Base-by-base conservation (phyloP, 768 basidiomycete species). In the Leucocoprinus leucothites region DNA sequence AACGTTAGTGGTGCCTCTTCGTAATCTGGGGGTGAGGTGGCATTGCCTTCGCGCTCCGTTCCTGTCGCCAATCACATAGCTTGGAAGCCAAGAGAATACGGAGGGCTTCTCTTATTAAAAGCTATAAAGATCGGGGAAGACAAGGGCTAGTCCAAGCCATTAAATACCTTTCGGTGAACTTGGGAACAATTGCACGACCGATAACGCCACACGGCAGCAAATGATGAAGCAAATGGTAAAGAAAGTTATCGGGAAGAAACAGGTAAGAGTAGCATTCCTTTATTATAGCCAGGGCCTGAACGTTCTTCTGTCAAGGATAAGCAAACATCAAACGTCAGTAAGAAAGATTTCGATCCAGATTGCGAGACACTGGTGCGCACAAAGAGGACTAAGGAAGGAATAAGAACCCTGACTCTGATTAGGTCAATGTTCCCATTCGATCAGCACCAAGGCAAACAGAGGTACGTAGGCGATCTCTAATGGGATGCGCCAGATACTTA, bases 361-460 rank as follows among this genome's bases (percentile, higher is more conserved):
- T 40, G 35, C 22, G 47, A 47, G 18, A 55, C 53, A 11, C 53
- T 55, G 45, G 53, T 55, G 38, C 36, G 53, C 16, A 38, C 3
- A 28, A 16, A 21, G 14, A 19, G 11, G 11, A 16, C 18, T 11
- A 31, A 16, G n/a, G 21, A n/a, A 25, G 8, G 6, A 7, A n/a
- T 21, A 26, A 18, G 28, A 18, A 40, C 3, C 25, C 11, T 22
- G 21, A 25, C 22, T 40, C 11, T 21, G 34, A 9, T 18, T 48
- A 55, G 53, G 53, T 55, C 7, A 48, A 55, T 21, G 53, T 55
- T 24, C 53, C 53, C 3, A 25, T 41, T n/a, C 45, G 46, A 22
- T 31, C 46, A 9, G 35, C 25, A 3, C 22, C 40, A 19, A 5
- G 25, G 3, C 31, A 44, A 22, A 31, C n/a, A 16, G 36, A 55